Evolutionary conservation across 139 green algal genomes (phyloP), one percentile per base, ranked within the genome.

Genomic region (Chlorokybus atmophyticus): DNA sequence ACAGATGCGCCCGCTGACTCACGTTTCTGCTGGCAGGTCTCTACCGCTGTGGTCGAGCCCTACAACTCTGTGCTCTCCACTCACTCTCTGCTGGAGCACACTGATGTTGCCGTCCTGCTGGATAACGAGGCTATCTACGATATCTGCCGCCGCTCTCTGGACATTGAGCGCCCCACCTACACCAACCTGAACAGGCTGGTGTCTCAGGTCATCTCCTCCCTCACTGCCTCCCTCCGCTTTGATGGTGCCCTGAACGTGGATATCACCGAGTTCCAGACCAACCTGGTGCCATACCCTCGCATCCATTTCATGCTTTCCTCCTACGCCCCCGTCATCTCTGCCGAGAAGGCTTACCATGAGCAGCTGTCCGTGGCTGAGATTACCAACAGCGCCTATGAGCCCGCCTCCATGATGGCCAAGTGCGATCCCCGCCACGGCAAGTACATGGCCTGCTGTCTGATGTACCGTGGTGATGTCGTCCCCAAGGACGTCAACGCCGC

Each of bases 361-460:
- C 71, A 77, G 56, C 73, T 79, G 30, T 71, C 55, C 28, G 73
- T 81, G 17, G 69, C 73, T 40, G 73, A 81, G 61, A 72, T 81
- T 39, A 81, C 73, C 39, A 73, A 73, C 57, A 65, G 55, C 21
- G 73, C 57, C n/a, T 81, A 67, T 56, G 73, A 81, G 58, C 73
- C 73, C 21, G 55, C 59, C 14, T 73, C 52, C 29, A 78, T 79
- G 73, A 81, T 81, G 73, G 70, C 65, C 50, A 78, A 78, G 65
- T 78, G 73, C 53, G 73, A 81, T 40, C 70, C 71, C 41, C 56
- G 70, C 40, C 73, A 78, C 51, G 71, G 71, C 68, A 93, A 94
- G 86, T 95, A 95, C 82, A 96, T 96, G 88, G 87, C 90, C 5
- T 96, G 87, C 87, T 98, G 90, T 77, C 79, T 98, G 42, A 95